Base-by-base conservation (phyloP, 371 early-diverging fungal species). In the Smittium culicis region DNA sequence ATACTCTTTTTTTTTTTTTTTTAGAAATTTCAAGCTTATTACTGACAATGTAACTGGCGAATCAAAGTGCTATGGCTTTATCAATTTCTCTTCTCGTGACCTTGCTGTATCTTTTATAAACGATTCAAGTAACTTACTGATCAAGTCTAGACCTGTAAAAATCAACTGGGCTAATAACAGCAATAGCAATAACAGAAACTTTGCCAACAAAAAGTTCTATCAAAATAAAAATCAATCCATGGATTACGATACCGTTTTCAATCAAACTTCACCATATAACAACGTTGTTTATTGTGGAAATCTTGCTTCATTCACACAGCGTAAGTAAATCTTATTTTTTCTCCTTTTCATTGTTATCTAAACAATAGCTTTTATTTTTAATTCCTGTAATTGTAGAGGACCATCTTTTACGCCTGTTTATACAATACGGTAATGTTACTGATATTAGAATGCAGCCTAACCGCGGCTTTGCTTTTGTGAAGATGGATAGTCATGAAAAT, bases 91-190 rank as follows among this genome's bases (percentile, higher is more conserved):
- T 68, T 84, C 88, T 33, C 83, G 81, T 66, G 69, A 72, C 54
- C 87, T 89, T 67, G 93, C 93, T 27, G 86, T 90, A 69, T 78
- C 80, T 67, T 92, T 92, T 16, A 85, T 92, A 62, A 65, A 70
- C 32, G 69, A 82, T 31, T 90, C 92, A 90, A 88, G 90, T 73
- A 90, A 89, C 63, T 76, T 74, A 84, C 80, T 79, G 67, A 75
- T 88, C 66, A 85, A 88, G 72, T 85, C 83, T 29, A 82, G 88
- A 61, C 76, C 79, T 54, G 89, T 91, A 72, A 83, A 90, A 69
- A 90, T 91, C 34, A 88, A 90, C 78, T 90, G 91, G 91, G 89
- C 91, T 30, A 92, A 86, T 72, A 89, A 89, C 66, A 90, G 88
- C 70, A 80, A 61, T 20, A 14, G 65, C n/a, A 63, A 64, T 55